Conservation (phyloP, 1,139 yeast species). For the Candida labiduridarum region DNA sequence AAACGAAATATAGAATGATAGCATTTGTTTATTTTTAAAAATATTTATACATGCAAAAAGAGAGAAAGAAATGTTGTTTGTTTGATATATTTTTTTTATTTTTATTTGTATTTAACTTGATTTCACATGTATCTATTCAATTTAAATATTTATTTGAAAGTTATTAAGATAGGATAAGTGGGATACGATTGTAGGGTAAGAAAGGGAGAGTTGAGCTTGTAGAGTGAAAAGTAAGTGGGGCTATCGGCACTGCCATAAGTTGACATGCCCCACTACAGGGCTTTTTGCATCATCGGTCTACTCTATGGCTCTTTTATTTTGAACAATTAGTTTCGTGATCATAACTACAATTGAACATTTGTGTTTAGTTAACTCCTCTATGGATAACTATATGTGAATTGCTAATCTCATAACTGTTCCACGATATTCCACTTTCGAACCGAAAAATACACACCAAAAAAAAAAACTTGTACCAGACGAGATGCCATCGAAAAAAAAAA, state of each 20-base stretch:
- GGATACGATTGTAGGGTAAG: background rate
- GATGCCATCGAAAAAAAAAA: constrained; percentile 7
- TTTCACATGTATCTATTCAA: constrained; percentile 2
- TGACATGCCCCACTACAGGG: no score
- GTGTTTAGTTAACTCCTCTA: no score
- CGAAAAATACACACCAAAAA: background rate
- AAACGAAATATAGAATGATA: constrained; percentile 4
- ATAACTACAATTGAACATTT: no score
- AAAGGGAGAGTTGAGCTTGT: background rate
- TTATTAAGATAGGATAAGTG: background rate
- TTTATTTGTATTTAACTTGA: constrained; percentile 1
- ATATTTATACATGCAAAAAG: background rate
- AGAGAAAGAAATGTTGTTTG: background rate
- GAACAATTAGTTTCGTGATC: no score
- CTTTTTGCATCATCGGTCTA: no score
- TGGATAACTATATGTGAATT: no score
- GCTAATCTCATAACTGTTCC: background rate
- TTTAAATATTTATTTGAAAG: constrained; percentile 1
- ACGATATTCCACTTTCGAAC: background rate
- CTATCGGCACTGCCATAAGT: no score
- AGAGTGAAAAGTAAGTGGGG: background rate
- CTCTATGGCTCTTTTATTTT: no score
- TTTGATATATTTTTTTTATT: background rate
- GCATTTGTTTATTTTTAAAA: background rate
- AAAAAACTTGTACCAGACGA: constrained; percentile 2